Conservation (phyloP, 345 rosid genomes). For the Gossypium arboreum region DNA sequence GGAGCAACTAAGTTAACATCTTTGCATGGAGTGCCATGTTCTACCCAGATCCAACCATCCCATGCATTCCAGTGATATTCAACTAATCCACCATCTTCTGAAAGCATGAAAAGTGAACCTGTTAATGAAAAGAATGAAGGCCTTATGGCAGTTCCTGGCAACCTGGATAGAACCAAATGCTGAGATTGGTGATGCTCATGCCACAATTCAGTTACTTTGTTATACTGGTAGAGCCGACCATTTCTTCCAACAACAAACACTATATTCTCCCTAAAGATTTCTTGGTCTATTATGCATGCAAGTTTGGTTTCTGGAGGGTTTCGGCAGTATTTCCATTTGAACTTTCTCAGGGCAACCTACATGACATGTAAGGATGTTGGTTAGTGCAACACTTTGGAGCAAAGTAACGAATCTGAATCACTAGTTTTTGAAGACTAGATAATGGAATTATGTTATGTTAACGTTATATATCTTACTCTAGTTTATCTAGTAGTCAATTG, state of each 20-base stretch:
- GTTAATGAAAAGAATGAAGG: constrained; percentile 34
- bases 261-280: constrained; percentile 50
- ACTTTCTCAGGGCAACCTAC: constrained; percentile 57
- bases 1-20: constrained; percentile 48
- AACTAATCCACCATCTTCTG: constrained; percentile 53
- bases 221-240: constrained; percentile 53
- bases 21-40: constrained; percentile 55
- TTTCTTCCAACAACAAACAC: constrained; percentile 47
- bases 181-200: constrained; percentile 67
- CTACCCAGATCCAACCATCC: constrained; percentile 70
- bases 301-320: constrained; percentile 50
- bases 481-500: too few relatives aligned
- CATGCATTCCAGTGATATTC: constrained; percentile 63
- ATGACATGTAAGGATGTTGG: constrained; percentile 4
- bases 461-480: neutral
- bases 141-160: constrained; percentile 52
- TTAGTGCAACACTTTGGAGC: constrained; percentile 5
- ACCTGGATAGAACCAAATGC: constrained; percentile 46
- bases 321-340: constrained; percentile 60
- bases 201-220: constrained; percentile 61
- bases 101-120: constrained; percentile 69
- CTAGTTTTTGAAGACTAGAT: neutral
- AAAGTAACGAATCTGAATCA: neutral
- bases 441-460: neutral
- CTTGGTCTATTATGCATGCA: constrained; percentile 59